Evolutionary conservation across 2,329 filamentous ascomycete genomes (phyloP), one percentile per base, ranked within the genome.

Genomic region (Colletotrichum sp.): DNA sequence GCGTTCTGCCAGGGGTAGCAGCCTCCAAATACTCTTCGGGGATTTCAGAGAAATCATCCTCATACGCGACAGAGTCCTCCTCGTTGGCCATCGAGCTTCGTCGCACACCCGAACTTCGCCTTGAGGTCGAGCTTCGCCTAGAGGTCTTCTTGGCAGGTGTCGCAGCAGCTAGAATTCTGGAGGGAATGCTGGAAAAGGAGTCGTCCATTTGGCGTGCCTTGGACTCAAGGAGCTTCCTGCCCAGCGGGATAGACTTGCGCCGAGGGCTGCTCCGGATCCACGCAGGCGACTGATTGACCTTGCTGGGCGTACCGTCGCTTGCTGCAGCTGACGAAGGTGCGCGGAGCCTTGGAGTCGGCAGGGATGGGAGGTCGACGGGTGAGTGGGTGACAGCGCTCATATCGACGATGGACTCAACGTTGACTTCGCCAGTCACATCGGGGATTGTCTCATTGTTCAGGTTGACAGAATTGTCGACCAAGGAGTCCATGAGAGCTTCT

Each of bases 41-140:
- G 18, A 91, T 89, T 66, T 90, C 88, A 0, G 89, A 91, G 76
- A 91, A 91, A 0, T 88, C 90, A 75, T 91, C 89, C 2, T 90
- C 87, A 58, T 90, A 88, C 33, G 80, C 64, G 51, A 80, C 81
- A 4, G 81, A 78, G 27, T 84, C 81, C 3, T 83, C 80, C 3
- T 80, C 77, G 4, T 78, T 78, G 1, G 76, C 73, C 68, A 69
- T 57, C 13, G 65, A 66, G 43, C 33, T 66, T 15, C 66, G 61
- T 38, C 57, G 34, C 18, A 29, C 31, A 31, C 29, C 51, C 13
- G 65, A 69, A 33, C 38, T 66, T 24, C 73, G 66, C 21, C 57
- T 61, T 34, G 57, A 61, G n/a, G 57, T 55, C 16, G 65, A 69
- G 54, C 38, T 66, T 24, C 73, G 66, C 33, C 62, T 73, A 34